phyloP scores from a whole-genome alignment of 78 protist species.

The Ministeria vibrans region DNA sequence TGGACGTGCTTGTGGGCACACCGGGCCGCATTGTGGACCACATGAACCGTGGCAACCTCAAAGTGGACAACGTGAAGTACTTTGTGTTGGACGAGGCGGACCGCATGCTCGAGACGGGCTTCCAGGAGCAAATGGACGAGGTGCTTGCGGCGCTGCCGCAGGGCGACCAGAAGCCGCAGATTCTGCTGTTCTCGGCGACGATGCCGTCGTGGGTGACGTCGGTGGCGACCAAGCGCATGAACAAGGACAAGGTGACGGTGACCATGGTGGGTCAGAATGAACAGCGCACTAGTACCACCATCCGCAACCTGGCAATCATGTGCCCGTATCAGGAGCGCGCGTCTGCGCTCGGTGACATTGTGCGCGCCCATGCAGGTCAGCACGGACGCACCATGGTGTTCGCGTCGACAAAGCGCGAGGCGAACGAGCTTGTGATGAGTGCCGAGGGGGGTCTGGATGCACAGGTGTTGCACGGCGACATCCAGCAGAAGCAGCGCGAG shows the following conservation, averaged over 20 bases:
- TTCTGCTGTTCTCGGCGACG: conserved; percentile 65
- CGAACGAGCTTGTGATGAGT: conserved; percentile 7
- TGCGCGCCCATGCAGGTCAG: neutral
- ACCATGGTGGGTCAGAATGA: neutral
- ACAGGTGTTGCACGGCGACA: conserved; percentile 32
- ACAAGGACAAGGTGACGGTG: neutral
- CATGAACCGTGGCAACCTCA: conserved; percentile 3
- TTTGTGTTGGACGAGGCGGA: conserved; percentile 82
- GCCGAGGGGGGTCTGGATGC: neutral
- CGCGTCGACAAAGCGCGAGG: conserved; percentile 9
- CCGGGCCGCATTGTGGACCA: conserved; percentile 87
- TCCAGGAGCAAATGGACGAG: conserved; percentile 80
- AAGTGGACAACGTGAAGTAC: neutral
- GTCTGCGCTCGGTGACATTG: conserved; percentile 2
- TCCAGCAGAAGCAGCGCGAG: conserved; percentile 22
- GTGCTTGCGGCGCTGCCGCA: conserved; percentile 15
- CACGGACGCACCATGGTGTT: conserved; percentile 13
- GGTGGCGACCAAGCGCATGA: neutral
- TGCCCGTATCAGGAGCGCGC: conserved; percentile 7
- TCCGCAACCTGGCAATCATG: conserved; percentile 10
- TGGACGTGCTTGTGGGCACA: neutral
- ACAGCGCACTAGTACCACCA: neutral
- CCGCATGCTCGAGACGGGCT: conserved; percentile 96
- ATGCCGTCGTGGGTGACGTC: conserved; percentile 28
- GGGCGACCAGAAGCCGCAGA: conserved; percentile 17